Base-by-base conservation (phyloP, 192 early-diverging fungal species). In the Glomus cerebriforme region DNA sequence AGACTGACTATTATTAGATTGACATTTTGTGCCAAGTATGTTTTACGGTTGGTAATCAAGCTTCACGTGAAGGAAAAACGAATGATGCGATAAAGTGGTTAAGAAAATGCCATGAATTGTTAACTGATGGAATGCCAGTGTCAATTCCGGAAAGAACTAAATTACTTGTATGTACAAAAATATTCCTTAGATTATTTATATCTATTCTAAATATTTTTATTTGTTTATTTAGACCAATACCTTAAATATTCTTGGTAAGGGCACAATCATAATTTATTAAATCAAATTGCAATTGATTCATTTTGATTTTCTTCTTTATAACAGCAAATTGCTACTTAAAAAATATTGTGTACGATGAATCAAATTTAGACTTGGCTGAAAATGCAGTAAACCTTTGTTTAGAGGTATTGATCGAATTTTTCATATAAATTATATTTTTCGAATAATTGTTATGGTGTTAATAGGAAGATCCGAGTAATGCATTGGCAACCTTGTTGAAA, bases 61-160 rank as follows among this genome's bases (percentile, higher is more conserved):
- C 65, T 1, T 78, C 65, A 24, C 62, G 65, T 6, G 76, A 78
- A 47, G 65, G 65, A 19, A 78, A 78, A 47, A 58, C 27, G 19
- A 45, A 29, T 7, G 76, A 78, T 32, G 76, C 76, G 19, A 78
- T 78, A 49, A 78, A 65, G n/a, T 78, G 76, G 76, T 24, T 78
- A 31, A 65, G 65, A 78, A 66, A 67, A 68, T 78, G 76, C 34
- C 43, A 78, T 31, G 76, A 78, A 26, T 31, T 78, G 26, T 34
- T 68, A 8, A 13, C 37, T 35, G 59, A 47, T 77, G 26, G 35
- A 27, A 77, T 43, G 15, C 7, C 32, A 32, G 26, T 37, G 39
- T 15, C 8, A 43, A 37, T 32, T 7, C 12, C 35, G 8, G 37
- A 59, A 24, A 62, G 34, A 47, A 65, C 34, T 15, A 47, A 65